Evolutionary conservation across 768 basidiomycete genomes (phyloP), one percentile per base, ranked within the genome.

Genomic region (Mycena kentingensis): DNA sequence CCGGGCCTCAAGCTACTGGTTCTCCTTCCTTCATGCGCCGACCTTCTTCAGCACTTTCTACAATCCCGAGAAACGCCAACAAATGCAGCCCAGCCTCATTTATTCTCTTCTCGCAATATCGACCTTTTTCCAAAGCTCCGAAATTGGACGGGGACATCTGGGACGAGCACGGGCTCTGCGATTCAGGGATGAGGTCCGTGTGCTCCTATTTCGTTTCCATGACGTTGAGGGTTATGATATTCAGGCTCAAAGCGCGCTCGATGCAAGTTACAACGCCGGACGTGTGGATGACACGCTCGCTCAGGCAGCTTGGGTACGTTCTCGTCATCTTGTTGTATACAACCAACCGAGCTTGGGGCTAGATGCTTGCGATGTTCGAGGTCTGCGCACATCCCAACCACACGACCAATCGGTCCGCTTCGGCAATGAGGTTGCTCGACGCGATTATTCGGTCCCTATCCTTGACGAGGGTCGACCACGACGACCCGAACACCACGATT

Each of bases 281-380:
- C 87, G 85, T 83, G 76, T 90, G 13, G 87, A 90, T 57, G 83
- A 87, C 61, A 82, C 80, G 27, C 76, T 90, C 6, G 86, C 83
- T 12, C 85, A 90, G 67, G 85, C 87, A 31, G 84, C 86, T 49
- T 90, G 85, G 85, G 88, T 88, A 65, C 59, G 80, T 25, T 35
- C 46, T 22, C 42, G 27, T 29, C 32, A 19, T 45, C 46, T 8
- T 22, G 49, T 7, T 44, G 55, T 21, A 21, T 19, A 11, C 49
- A 37, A 22, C 2, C 22, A 29, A 24, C 35, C 36, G 32, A 51
- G 48, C 4, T 13, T 19, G 51, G 34, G 28, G 7, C 37, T 44
- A 89, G 88, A 67, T 91, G 29, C 67, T 90, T 34, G 79, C 88
- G 11, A 68, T 88, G 55, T 90, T 90, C 55, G 87, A 90, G 64